Evolutionary conservation across 2,329 filamentous ascomycete species (phyloP), one percentile per base, ranked within the genome.

Genomic region (Akanthomyces dipterigenus): DNA sequence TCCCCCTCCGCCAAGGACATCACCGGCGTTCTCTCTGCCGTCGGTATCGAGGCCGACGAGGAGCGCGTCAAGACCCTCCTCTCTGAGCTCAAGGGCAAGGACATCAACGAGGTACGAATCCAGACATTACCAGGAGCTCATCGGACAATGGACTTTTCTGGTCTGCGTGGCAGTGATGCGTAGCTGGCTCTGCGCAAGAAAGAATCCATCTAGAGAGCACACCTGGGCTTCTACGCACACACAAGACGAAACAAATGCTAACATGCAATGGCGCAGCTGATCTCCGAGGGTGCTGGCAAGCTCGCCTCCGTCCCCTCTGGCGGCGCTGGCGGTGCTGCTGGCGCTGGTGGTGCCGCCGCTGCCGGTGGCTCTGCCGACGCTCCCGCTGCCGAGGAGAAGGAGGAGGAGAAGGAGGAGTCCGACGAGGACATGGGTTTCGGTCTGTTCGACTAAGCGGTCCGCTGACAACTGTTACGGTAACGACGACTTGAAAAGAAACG

Each of bases 261-360:
- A 72, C 64, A 61, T 4, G 48, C 38, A 3, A 50, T 4, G 1
- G 26, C 67, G 65, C 71, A 98, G 95, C 83, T 99, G 80, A 97
- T 99, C 78, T 72, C 90, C 72, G 86, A 93, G 80, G 95, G 95
- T 76, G 87, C 90, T 69, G 75, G 82, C 80, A 99, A 99, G 88
- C 91, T 99, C 74, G 95, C 95, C 72, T 97, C 93, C 80, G 93
- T 99, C 75, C 93, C 95, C 79, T 91, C 90, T 74, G 95, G 93
- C 73, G 93, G 93, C 79, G 85, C 82, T 74, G 91, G 87, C 76
- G 90, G 83, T 78, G 90, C 83, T 71, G 82, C 81, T 72, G 82
- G 81, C 72, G 83, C 82, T 77, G 86, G 80, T 75, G 88, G 80
- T 75, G 90, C 81, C 73, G 88, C 80, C 71, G 88, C 81, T 70